Conservation (phyloP, 352 stramenopile species). For the Thalassiosira exigua region DNA sequence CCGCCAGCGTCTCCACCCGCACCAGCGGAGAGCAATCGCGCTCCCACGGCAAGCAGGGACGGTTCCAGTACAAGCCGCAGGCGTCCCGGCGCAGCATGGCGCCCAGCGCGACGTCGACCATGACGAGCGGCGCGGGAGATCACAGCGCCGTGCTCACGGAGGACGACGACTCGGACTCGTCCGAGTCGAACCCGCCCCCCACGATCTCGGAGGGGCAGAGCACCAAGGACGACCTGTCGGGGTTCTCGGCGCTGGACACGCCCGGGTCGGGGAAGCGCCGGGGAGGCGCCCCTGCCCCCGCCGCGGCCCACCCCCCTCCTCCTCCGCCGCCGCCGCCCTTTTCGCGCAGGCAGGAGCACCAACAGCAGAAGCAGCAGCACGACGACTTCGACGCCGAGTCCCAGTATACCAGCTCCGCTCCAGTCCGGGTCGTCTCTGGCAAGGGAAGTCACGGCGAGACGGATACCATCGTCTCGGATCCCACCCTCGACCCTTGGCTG, state of each 20-base stretch:
- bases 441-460: not conserved
- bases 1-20: not conserved
- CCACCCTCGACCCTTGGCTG: slow-evolving; percentile 25
- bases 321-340: slow-evolving; percentile 12
- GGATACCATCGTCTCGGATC: slow-evolving; percentile 33
- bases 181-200: not conserved
- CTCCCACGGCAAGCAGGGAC: not conserved
- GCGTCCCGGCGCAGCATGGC: not conserved
- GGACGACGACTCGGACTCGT: not conserved
- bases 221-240: slow-evolving; percentile 1
- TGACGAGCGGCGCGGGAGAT: not conserved
- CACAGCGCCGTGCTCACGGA: slow-evolving; percentile 2
- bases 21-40: not conserved
- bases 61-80: no score
- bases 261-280: not conserved
- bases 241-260: not conserved
- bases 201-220: slow-evolving; percentile 20
- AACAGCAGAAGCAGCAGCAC: no score
- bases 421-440: slow-evolving; percentile 7
- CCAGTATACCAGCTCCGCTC: not conserved
- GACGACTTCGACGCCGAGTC: not conserved
- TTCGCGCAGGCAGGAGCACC: no score
- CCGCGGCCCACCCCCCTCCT: no score
- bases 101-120: not conserved
- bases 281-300: no score